Conservation (phyloP, 2,329 filamentous ascomycete species). For the Zymoseptoria passerinii region DNA sequence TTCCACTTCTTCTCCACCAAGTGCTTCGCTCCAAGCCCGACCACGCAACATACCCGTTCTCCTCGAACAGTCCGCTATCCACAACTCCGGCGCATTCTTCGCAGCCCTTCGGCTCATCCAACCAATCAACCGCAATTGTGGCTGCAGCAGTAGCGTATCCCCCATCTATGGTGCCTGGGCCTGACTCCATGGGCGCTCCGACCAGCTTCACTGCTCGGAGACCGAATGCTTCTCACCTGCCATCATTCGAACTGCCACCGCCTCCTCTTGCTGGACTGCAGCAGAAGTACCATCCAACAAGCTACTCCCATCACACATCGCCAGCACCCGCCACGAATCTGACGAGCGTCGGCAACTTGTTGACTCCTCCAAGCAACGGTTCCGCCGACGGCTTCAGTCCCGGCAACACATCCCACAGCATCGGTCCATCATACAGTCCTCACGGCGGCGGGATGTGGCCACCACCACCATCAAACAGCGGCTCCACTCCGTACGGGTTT, state of each 20-base stretch:
- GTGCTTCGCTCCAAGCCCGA: constrained; percentile 21
- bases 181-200: constrained; percentile 53
- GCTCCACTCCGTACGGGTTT: constrained; percentile 49
- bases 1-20: constrained; percentile 24
- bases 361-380: constrained; percentile 55
- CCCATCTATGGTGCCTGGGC: constrained; percentile 53
- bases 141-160: constrained; percentile 54
- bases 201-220: constrained; percentile 63
- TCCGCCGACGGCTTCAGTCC: constrained; percentile 55
- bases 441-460: constrained; percentile 54
- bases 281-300: constrained; percentile 43
- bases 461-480: constrained; percentile 44
- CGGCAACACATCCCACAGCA: constrained; percentile 50
- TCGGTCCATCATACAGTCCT: constrained; percentile 50
- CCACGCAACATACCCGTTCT: constrained; percentile 13
- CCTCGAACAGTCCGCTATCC: constrained; percentile 23
- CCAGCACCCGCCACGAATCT: constrained; percentile 38
- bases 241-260: constrained; percentile 60
- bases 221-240: constrained; percentile 60
- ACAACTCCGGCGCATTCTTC: constrained; percentile 24
- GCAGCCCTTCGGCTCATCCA: constrained; percentile 24
- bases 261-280: constrained; percentile 45
- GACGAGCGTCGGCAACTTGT: constrained; percentile 51
- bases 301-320: constrained; percentile 28
- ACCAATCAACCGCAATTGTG: constrained; percentile 47